Base-by-base conservation (phyloP, 768 basidiomycete species). In the Chiua virens region DNA sequence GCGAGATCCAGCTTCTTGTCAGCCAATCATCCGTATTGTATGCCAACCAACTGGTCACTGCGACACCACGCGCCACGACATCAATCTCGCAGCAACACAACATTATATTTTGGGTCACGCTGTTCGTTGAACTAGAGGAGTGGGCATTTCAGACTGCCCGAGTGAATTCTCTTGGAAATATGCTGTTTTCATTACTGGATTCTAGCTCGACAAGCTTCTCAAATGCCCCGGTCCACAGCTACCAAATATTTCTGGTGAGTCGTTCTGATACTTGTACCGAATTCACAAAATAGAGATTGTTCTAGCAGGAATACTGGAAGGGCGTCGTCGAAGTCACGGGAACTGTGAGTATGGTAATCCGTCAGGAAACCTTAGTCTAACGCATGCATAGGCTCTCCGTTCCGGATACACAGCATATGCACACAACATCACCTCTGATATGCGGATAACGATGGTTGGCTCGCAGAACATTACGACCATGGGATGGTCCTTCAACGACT, bases 111-210 rank as follows among this genome's bases (percentile, higher is more conserved):
- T 53, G 47, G 47, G 35, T 53, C 1, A 11, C 42, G 2, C 18
- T 44, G 5, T 20, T 27, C 15, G 39, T 53, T 15, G 23, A 50
- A 17, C 30, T 42, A 7, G 35, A 38, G n/a, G 36, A 39, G 10
- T 50, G 47, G 41, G 21, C 27, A 13, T 50, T 50, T 40, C 48
- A 53, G 30, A 43, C 28, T 1, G 23, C 23, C 14, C 32, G 37
- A 23, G 20, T 40, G 36, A 50, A 53, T 13, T 34, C 47, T 2
- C 30, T 53, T 15, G 52, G 52, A n/a, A 40, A 53, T 35, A 27
- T 45, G 42, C 22, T 53, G 3, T 9, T 34, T 7, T 50, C 52
- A 23, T 6, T 53, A 9, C 11, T 32, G 22, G 8, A 9, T 15
- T 32, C 42, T 23, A 46, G 40, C 3, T 14, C 45, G 5, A 4